Percentiles rank a stretch among this genome's conserved stretches.
Evolutionary conservation across 305 asterid genomes (phyloP).

Genomic region (Plantago coronopus): DNA sequence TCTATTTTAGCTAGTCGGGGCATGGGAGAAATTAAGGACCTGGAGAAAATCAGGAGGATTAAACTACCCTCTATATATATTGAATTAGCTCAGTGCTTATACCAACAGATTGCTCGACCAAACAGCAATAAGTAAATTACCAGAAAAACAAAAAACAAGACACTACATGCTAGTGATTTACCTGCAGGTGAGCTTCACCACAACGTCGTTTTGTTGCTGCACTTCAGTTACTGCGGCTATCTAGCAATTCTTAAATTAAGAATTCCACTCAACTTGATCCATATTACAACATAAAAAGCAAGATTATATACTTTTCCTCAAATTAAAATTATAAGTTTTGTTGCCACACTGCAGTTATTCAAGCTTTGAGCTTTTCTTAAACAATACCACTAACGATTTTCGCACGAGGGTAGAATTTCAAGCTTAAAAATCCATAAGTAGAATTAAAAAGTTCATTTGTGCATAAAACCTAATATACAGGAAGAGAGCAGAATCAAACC

Average conservation of each 20-base stretch:
- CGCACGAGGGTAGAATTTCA: background rate
- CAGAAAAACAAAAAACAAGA: slow-evolving; percentile 2
- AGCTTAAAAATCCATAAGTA: background rate
- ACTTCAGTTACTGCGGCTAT: slow-evolving; percentile 92
- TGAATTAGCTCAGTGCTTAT: background rate
- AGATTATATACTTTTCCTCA: background rate
- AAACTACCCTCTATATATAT: background rate
- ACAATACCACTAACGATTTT: background rate
- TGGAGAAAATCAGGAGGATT: slow-evolving; percentile 28
- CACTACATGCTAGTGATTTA: slow-evolving; percentile 19
- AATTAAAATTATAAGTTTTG: slow-evolving; percentile 6
- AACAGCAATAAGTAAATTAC: background rate
- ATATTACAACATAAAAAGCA: slow-evolving; percentile 4
- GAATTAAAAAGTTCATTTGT: background rate
- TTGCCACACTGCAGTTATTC: too few species aligned
- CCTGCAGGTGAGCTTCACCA: slow-evolving; percentile 89
- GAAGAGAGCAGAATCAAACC: slow-evolving; percentile 37
- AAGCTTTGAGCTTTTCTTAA: background rate
- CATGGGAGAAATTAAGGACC: slow-evolving; percentile 83
- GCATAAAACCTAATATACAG: background rate
- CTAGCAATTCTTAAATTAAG: slow-evolving; percentile 48
- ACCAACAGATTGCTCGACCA: background rate
- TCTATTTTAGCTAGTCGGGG: slow-evolving; percentile 74
- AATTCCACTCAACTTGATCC: slow-evolving; percentile 16
- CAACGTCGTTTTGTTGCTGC: slow-evolving; percentile 47